Evolutionary conservation across 345 rosid species (phyloP).

Genomic region (Streptanthus diversifolius): DNA sequence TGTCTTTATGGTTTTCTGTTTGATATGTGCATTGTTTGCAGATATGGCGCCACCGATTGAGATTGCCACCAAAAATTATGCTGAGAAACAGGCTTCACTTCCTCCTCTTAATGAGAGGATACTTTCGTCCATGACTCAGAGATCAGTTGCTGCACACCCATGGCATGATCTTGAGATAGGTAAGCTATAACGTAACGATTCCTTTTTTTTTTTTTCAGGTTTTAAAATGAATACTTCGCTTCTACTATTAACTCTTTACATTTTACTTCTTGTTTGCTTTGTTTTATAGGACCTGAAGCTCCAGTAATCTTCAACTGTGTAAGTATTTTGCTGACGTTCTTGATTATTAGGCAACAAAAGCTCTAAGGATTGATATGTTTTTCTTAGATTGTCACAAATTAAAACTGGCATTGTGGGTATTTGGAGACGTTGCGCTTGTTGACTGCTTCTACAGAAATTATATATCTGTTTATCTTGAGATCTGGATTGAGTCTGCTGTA

Average conservation of each 20-base stretch:
- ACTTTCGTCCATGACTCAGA: constrained; percentile 81
- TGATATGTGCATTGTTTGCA: constrained; percentile 25
- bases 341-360: background rate
- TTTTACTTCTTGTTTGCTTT: background rate
- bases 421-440: background rate
- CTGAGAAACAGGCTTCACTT: constrained; percentile 38
- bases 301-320: constrained; percentile 79
- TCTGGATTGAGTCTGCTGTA: background rate
- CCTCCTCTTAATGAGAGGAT: constrained; percentile 94
- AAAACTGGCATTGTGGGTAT: background rate
- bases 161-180: constrained; percentile 99
- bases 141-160: constrained; percentile 95
- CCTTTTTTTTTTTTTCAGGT: background rate
- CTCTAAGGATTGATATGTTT: background rate
- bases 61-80: constrained; percentile 36
- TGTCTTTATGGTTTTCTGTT: constrained; percentile 8
- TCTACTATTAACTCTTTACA: background rate
- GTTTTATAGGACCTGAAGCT: constrained; percentile 76
- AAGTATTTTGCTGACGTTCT: constrained; percentile 32
- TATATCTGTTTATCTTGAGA: background rate
- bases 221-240: background rate
- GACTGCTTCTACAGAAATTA: background rate
- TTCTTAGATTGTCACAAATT: background rate
- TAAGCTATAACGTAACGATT: constrained; percentile 25
- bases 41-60: constrained; percentile 75